Percentiles rank a stretch among this genome's conserved stretches.
These are phyloP conservation scores for Ambrosiella xylebori DNA, from an alignment of 2,329 filamentous ascomycete species.

Conservation along the genomic window DNA sequence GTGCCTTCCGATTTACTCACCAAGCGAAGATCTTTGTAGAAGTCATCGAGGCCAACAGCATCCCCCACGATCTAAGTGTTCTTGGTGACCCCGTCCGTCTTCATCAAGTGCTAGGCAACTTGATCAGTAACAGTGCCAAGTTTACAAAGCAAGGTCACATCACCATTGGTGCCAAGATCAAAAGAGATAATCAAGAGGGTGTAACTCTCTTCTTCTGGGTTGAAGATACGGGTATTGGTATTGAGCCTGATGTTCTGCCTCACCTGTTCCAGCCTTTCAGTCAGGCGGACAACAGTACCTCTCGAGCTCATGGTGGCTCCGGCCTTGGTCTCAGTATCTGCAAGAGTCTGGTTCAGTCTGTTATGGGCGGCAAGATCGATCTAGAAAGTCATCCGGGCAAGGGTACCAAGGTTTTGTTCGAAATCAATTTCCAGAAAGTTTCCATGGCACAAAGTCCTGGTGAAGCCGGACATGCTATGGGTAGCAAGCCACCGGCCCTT, in stretches of 20 bases:
- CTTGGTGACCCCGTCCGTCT: constrained; percentile 49
- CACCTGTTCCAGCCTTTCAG: constrained; percentile 87
- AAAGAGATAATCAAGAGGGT: constrained; percentile 50
- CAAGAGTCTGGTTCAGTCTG: constrained; percentile 82
- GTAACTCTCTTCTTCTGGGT: constrained; percentile 73
- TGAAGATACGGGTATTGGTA: constrained; percentile 79
- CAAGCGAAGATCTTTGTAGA: constrained; percentile 44
- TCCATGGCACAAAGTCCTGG: background rate
- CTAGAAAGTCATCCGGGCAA: constrained; percentile 58
- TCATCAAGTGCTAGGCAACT: constrained; percentile 58
- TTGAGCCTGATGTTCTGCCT: constrained; percentile 61
- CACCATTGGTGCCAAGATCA: constrained; percentile 60
- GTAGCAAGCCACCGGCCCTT: background rate
- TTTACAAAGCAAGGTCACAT: constrained; percentile 80
- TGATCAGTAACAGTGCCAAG: constrained; percentile 85
- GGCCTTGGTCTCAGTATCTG: constrained; percentile 85
- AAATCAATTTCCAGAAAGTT: constrained; percentile 62
- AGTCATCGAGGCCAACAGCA: constrained; percentile 52
- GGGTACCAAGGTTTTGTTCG: constrained; percentile 62
- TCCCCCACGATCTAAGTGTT: constrained; percentile 52
- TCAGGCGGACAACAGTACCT: constrained; percentile 80
- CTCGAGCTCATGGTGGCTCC: constrained; percentile 79
- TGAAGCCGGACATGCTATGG: background rate
- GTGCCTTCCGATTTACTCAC: constrained; percentile 49
- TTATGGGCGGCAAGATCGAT: constrained; percentile 74